Evolutionary conservation across 192 early-diverging fungal species (phyloP), one percentile per base, ranked within the genome.

Genomic region (Dissophora ornata): DNA sequence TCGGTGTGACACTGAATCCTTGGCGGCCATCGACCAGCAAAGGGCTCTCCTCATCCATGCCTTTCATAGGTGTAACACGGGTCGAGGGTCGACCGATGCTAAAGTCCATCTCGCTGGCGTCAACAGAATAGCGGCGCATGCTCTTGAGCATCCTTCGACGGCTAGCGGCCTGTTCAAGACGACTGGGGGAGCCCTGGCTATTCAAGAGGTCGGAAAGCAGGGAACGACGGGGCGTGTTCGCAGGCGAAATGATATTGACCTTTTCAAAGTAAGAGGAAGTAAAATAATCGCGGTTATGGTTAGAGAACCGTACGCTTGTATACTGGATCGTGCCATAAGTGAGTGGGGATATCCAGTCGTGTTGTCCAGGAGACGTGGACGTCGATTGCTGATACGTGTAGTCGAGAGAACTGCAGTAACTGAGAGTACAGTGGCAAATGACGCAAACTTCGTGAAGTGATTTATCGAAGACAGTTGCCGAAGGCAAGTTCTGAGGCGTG

Each of bases 91-190:
- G 63, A 30, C 42, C 45, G 50, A 77, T 26, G 28, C 42, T 61
- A 36, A 77, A 67, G 41, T 77, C 58, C 64, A 77, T 57, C 64
- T 77, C 73, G 40, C 57, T 67, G 25, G 73, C 64, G 41, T 77
- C 73, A 9, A 77, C 64, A 34, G 73, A 77, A 24, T 67, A 77
- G 4, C 65, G 73, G 47, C 73, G 73, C 73, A 77, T 77, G 29
- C 63, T 67, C 65, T 77, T 77, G 34, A 77, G 65, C 65, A 77
- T 77, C 16, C 73, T 59, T 32, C 73, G 64, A 38, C 73, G 73
- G 52, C 62, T 77, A 16, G 73, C 73, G 32, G 61, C 66, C 50
- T 77, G 73, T 22, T 77, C 73, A 4, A 77, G 44, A 19, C 73
- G 73, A 21, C 57, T 67, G 9, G 64, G 65, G 2, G 58, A 25